Percentiles rank a stretch among this genome's conserved stretches.
Conservation (phyloP, 805 yeast genomes). For the Nakazawaea populi region DNA sequence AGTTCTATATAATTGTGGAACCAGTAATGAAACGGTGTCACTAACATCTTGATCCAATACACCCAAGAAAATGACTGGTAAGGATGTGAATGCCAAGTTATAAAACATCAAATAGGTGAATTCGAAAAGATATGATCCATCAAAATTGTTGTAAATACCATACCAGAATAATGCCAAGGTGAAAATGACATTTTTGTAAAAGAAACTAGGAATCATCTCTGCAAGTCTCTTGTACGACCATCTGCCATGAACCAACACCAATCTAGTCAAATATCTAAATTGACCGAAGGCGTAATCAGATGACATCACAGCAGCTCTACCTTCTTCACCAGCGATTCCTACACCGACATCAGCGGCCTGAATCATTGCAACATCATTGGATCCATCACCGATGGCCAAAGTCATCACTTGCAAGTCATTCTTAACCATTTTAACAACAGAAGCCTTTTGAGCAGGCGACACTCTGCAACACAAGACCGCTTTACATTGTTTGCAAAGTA, state of each 20-base stretch:
- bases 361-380: conserved; percentile 85
- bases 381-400: conserved; percentile 80
- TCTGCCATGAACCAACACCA: conserved; percentile 74
- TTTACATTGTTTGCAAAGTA: conserved; percentile 69
- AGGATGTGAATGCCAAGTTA: conserved; percentile 75
- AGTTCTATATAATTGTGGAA: conserved; percentile 63
- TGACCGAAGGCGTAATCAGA: conserved; percentile 82
- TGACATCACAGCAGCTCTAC: conserved; percentile 83
- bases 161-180: conserved; percentile 75
- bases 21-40: conserved; percentile 56
- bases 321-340: conserved; percentile 86
- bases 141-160: conserved; percentile 62
- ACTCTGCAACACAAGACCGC: conserved; percentile 82
- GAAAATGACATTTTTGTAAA: conserved; percentile 71
- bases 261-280: conserved; percentile 58
- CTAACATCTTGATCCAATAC: conserved; percentile 72
- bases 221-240: conserved; percentile 75
- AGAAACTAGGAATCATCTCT: conserved; percentile 75
- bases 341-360: conserved; percentile 83
- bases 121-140: conserved; percentile 72
- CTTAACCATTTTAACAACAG: conserved; percentile 63
- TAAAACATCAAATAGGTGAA: conserved; percentile 74
- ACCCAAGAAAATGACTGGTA: conserved; percentile 71
- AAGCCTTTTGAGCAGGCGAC: conserved; percentile 79
- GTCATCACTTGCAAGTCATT: conserved; percentile 65